Percentiles rank a stretch among this genome's conserved stretches.
phyloP scores from a whole-genome alignment of 257 asterid genomes.

The Orobanche coerulescens region DNA sequence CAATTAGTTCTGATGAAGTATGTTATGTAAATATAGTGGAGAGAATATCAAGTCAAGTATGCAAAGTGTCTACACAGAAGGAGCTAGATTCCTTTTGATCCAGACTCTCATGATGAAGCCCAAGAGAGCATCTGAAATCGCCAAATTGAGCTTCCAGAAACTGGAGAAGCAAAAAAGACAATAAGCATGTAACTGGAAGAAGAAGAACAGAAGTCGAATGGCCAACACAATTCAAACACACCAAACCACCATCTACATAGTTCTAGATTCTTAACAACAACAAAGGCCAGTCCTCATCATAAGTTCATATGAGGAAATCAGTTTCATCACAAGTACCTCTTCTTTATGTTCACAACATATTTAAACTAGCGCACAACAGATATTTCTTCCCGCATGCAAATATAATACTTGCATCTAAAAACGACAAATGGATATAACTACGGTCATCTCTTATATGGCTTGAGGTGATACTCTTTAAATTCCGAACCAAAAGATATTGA shows the following conservation, averaged over 20 bases:
- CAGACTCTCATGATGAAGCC: background rate
- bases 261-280: too few relatives aligned
- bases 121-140: background rate
- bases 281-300: too few relatives aligned
- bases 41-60: background rate
- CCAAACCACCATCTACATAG: too few relatives aligned
- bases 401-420: background rate
- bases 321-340: background rate
- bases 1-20: background rate
- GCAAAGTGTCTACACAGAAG: background rate
- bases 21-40: background rate
- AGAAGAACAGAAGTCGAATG: background rate
- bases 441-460: slow-evolving; percentile 66
- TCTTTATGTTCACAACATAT: too few relatives aligned
- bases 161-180: background rate
- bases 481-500: slow-evolving; percentile 61
- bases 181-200: too few relatives aligned
- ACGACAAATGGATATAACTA: too few relatives aligned
- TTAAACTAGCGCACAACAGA: too few relatives aligned
- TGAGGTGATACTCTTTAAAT: slow-evolving; percentile 59
- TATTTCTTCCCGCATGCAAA: too few relatives aligned
- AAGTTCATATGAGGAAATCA: too few relatives aligned
- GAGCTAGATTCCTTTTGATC: background rate
- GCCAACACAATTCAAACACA: too few relatives aligned
- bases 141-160: background rate